Conservation (phyloP, 2,329 filamentous ascomycete species). For the Cladosporium sp. region DNA sequence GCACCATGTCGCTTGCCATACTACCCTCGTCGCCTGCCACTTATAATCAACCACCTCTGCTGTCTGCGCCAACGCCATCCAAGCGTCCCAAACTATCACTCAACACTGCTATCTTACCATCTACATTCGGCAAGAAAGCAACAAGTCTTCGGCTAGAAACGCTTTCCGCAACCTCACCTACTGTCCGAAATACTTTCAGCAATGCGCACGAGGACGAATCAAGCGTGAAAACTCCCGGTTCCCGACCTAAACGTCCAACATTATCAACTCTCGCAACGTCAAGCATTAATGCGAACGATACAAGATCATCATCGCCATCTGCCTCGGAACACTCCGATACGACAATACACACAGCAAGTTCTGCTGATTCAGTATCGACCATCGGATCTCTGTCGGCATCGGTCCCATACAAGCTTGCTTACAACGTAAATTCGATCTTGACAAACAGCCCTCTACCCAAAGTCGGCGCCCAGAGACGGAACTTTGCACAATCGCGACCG, state of each 20-base stretch:
- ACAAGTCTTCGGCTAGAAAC: conserved; percentile 56
- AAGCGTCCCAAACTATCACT: conserved; percentile 61
- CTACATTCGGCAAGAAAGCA: conserved; percentile 55
- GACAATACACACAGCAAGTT: conserved; percentile 39
- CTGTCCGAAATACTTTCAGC: conserved; percentile 60
- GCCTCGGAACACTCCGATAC: conserved; percentile 12
- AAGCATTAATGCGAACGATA: conserved; percentile 29
- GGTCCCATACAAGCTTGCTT: conserved; percentile 49
- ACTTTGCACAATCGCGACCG: conserved; percentile 41
- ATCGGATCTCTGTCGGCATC: conserved; percentile 36
- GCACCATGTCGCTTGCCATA: conserved; percentile 49
- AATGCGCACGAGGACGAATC: conserved; percentile 56
- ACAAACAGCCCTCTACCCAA: conserved; percentile 46
- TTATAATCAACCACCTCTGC: conserved; percentile 26
- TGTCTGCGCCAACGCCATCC: conserved; percentile 28
- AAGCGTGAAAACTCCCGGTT: conserved; percentile 21
- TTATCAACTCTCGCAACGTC: conserved; percentile 37
- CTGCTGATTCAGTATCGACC: conserved; percentile 32
- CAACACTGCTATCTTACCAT: conserved; percentile 53
- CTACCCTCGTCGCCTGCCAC: conserved; percentile 35
- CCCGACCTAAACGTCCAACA: conserved; percentile 33
- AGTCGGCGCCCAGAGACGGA: conserved; percentile 23
- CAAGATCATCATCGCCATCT: conserved; percentile 3
- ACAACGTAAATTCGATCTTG: conserved; percentile 49
- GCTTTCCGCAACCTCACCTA: conserved; percentile 59